Evolutionary conservation across 768 basidiomycete genomes (phyloP).

Genomic region (Sarcomyxa edulis): DNA sequence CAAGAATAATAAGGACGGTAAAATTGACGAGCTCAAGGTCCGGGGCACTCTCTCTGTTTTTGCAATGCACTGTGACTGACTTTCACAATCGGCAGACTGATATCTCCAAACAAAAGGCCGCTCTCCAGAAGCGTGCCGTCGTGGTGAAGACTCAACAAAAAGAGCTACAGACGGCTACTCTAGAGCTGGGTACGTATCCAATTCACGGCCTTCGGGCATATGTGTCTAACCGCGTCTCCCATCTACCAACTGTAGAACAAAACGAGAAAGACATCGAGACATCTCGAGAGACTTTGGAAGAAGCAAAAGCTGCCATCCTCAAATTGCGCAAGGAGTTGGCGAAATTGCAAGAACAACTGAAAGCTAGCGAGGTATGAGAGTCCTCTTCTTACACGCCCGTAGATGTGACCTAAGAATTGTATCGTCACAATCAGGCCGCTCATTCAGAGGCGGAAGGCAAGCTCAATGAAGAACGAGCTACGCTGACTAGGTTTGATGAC

Average conservation of each 20-base stretch:
- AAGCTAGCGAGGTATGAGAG: slow-evolving; percentile 38
- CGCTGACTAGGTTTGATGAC: slow-evolving; percentile 81
- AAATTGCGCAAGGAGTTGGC: slow-evolving; percentile 59
- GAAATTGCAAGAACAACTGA: slow-evolving; percentile 48
- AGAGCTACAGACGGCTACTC: slow-evolving; percentile 78
- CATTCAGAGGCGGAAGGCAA: slow-evolving; percentile 64
- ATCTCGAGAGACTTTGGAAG: slow-evolving; percentile 37
- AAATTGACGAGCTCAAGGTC: slow-evolving; percentile 91
- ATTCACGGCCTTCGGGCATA: not conserved
- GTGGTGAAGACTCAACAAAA: slow-evolving; percentile 84
- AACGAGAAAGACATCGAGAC: slow-evolving; percentile 65
- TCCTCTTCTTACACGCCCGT: not conserved
- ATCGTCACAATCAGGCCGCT: slow-evolving; percentile 36
- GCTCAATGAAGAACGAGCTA: slow-evolving; percentile 82
- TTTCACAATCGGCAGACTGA: slow-evolving; percentile 43
- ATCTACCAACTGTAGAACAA: slow-evolving; percentile 76
- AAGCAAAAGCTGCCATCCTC: slow-evolving; percentile 39
- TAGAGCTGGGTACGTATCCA: slow-evolving; percentile 79
- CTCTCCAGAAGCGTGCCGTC: slow-evolving; percentile 75
- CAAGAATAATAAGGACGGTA: slow-evolving; percentile 97
- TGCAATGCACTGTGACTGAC: not conserved
- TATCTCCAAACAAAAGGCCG: slow-evolving; percentile 77
- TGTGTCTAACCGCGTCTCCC: slow-evolving; percentile 3
- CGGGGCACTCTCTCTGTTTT: slow-evolving; percentile 8
- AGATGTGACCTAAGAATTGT: not conserved